Evolutionary conservation across 164 flowering plant species (phyloP).

Genomic region (Vitis amurensis): DNA sequence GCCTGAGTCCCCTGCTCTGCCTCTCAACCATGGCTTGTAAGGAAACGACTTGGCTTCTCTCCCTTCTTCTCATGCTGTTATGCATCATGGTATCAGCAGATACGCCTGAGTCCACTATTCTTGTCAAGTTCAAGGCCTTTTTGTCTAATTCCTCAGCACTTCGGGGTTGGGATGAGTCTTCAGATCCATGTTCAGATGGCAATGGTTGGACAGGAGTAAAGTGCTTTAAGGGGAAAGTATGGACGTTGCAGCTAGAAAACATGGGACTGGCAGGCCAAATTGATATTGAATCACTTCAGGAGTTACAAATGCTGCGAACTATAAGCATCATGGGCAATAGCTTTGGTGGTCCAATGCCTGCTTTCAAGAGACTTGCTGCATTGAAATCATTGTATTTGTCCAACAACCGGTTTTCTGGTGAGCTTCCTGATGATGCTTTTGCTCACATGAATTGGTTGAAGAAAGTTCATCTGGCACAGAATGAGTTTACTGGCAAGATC

Average conservation of each 20-base stretch:
- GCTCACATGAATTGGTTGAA: conserved; percentile 47
- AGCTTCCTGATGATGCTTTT: conserved; percentile 52
- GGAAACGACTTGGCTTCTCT: neutral
- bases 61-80: neutral
- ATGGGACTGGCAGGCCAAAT: conserved; percentile 40
- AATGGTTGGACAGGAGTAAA: conserved; percentile 35
- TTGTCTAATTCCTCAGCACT: conserved; percentile 12
- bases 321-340: conserved; percentile 53
- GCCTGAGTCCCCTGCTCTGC: no score
- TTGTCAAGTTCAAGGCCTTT: conserved; percentile 31
- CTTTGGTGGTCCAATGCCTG: conserved; percentile 64
- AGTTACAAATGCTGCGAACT: conserved; percentile 20
- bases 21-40: no score
- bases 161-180: conserved; percentile 17
- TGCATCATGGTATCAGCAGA: neutral
- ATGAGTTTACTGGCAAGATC: conserved; percentile 52
- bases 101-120: conserved; percentile 14
- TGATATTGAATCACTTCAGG: conserved; percentile 29
- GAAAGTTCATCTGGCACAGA: conserved; percentile 42
- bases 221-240: conserved; percentile 25
- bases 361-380: conserved; percentile 28
- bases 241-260: conserved; percentile 36
- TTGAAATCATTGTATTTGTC: conserved; percentile 50
- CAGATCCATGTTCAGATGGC: conserved; percentile 18
- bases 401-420: conserved; percentile 56